Evolutionary conservation across 768 basidiomycete genomes (phyloP), one percentile per base, ranked within the genome.

Genomic region (Collybia sordida): DNA sequence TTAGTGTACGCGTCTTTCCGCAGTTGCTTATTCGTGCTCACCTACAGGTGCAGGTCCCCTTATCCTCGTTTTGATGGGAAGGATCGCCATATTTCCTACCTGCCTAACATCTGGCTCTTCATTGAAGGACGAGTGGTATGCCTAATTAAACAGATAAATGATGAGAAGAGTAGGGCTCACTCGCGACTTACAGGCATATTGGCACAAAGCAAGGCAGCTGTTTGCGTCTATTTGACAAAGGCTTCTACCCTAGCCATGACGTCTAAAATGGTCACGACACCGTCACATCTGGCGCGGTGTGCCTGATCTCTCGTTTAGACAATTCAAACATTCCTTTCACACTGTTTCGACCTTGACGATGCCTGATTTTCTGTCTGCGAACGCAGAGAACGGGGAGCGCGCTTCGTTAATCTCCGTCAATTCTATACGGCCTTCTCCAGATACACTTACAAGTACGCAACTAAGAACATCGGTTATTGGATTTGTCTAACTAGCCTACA

Each of bases 81-180:
- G 76, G 61, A 98, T 73, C 46, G 86, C 79, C 67, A 93, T 81
- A 67, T 98, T 98, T 44, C 97, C 97, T 45, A 94, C 86, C 63
- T 86, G 85, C 51, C 88, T 80, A 18, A 82, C 78, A 64, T 96
- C 90, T 27, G 81, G 78, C 37, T 85, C 82, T 53, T 93, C 92
- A 70, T 97, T 97, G 67, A 94, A 83, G 4, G 90, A 74, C 3
- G 97, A 98, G 69, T 99, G 96, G 65, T 99, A 99, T 18, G 96
- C 96, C 97, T 98, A 50, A 52, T 36, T 18, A 28, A 4, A 8
- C 21, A 27, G 3, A 24, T 54, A 19, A 57, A 34, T 42, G 28
- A 7, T 19, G 22, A 42, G n/a, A 41, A 17, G 8, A 12, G 24
- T 34, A 28, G 23, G 19, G 23, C 24, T 40, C 39, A 19, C 38